Evolutionary conservation across 345 rosid species (phyloP).

Genomic region (Gossypium australe): DNA sequence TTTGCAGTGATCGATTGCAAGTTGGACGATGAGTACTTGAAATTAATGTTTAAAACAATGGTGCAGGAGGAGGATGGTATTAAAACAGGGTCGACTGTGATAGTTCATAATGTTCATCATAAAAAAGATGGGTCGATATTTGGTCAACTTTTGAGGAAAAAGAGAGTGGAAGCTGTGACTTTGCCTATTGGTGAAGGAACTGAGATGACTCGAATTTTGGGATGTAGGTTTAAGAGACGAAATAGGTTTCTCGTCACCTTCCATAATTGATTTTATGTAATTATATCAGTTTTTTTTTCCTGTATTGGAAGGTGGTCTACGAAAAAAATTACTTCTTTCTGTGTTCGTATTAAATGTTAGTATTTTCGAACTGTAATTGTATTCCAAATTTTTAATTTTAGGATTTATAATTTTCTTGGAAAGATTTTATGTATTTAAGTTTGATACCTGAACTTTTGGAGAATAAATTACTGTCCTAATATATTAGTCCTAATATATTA

Average conservation of each 20-base stretch:
- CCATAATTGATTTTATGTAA: neutral
- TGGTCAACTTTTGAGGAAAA: neutral
- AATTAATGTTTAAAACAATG: neutral
- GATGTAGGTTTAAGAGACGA: neutral
- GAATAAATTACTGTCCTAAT: too few relatives aligned
- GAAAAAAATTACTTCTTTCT: too few relatives aligned
- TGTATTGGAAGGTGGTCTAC: too few relatives aligned
- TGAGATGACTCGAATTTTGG: constrained; percentile 8
- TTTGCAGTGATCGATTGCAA: constrained; percentile 5
- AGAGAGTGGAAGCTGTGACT: constrained; percentile 1
- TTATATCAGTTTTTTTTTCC: neutral
- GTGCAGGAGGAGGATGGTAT: neutral
- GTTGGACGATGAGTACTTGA: neutral
- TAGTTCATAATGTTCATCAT: neutral
- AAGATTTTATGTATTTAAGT: too few relatives aligned
- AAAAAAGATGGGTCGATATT: neutral
- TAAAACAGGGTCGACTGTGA: neutral
- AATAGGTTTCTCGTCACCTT: constrained; percentile 11
- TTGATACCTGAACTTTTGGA: too few relatives aligned
- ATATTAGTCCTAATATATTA: too few relatives aligned
- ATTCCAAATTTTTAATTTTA: too few relatives aligned
- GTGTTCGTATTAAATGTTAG: too few relatives aligned
- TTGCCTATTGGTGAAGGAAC: constrained; percentile 13
- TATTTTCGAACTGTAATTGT: too few relatives aligned
- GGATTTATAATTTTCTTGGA: too few relatives aligned